phyloP scores from a whole-genome alignment of 1,284 basidiomycete genomes.

The Rhodofomes roseus region DNA sequence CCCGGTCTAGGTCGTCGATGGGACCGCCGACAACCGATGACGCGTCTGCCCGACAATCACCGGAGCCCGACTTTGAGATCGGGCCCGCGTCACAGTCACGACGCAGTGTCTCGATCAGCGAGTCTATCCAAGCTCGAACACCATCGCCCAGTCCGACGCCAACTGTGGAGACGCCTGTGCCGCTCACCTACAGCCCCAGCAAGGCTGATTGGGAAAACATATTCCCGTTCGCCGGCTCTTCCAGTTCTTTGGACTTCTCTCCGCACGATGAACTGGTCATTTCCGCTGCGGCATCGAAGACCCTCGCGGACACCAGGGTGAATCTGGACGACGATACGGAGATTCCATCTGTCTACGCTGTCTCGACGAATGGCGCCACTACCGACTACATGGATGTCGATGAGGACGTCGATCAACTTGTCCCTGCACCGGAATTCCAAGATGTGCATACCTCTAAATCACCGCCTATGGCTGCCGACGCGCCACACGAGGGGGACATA shows the following conservation, averaged over 20 bases:
- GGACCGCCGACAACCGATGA: not conserved
- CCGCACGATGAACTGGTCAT: not conserved
- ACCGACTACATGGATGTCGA: not conserved
- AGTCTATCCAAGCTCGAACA: not conserved
- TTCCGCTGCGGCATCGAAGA: not conserved
- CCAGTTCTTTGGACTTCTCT: not conserved
- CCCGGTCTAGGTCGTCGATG: not conserved
- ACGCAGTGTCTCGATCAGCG: not conserved
- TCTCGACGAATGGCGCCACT: not conserved
- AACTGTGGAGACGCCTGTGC: not conserved
- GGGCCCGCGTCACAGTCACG: not conserved
- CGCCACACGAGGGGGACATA: not conserved
- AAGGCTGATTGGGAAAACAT: not conserved
- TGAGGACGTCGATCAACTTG: not conserved
- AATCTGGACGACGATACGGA: not conserved
- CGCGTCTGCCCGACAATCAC: not conserved
- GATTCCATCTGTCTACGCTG: not conserved
- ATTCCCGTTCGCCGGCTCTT: not conserved
- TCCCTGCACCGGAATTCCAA: not conserved
- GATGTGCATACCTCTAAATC: not conserved
- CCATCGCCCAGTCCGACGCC: not conserved
- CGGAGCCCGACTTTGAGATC: not conserved
- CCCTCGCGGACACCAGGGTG: not conserved
- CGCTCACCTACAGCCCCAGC: not conserved
- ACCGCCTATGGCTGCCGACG: not conserved